Conservation (phyloP, 2,329 filamentous ascomycete species). For the Cladorrhinum sp. region DNA sequence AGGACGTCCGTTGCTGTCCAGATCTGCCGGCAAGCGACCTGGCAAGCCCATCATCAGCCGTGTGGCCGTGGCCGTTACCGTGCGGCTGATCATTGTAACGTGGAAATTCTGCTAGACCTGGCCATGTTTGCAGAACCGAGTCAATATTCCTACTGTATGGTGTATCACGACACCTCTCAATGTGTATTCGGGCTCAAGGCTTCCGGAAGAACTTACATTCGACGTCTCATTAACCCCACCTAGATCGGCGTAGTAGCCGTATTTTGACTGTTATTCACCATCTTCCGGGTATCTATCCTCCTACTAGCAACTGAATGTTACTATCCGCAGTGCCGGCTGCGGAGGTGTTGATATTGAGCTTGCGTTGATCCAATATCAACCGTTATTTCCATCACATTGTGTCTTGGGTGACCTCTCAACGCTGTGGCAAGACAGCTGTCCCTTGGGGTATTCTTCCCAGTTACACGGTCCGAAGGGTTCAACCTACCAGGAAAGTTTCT, state of each 20-base stretch:
- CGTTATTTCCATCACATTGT: neutral
- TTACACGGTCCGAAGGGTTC: neutral
- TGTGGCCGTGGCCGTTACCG: conserved; percentile 4
- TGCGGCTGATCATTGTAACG: conserved; percentile 21
- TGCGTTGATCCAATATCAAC: conserved; percentile 16
- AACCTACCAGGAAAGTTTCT: neutral
- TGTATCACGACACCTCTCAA: neutral
- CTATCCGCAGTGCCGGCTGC: conserved; percentile 7
- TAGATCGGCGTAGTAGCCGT: neutral
- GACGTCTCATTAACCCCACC: neutral
- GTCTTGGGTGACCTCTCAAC: too few relatives aligned
- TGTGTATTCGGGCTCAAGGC: neutral
- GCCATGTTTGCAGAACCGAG: neutral
- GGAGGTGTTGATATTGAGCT: conserved; percentile 19
- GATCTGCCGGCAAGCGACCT: conserved; percentile 28
- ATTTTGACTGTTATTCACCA: neutral
- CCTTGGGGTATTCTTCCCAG: neutral
- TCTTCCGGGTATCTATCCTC: neutral
- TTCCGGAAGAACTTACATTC: neutral
- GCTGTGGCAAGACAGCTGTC: neutral
- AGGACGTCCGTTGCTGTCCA: conserved; percentile 6
- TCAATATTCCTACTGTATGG: neutral
- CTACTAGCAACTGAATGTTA: neutral
- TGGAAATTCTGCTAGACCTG: neutral
- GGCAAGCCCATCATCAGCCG: conserved; percentile 13